Percentiles rank a stretch among this genome's conserved stretches.
Conservation (phyloP, 192 early-diverging fungal species). For the Pilobolus umbonatus region DNA sequence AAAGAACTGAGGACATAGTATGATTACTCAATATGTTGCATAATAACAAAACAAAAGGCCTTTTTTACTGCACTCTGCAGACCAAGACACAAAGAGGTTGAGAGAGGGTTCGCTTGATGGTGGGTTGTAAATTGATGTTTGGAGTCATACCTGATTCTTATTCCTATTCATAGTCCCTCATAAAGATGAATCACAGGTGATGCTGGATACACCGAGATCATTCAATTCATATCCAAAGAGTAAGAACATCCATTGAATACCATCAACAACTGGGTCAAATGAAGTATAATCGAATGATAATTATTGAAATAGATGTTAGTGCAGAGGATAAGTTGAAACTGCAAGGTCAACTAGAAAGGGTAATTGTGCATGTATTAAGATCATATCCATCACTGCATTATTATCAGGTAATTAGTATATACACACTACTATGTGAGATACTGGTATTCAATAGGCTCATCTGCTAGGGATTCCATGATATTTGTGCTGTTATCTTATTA, state of each 20-base stretch:
- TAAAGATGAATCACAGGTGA: slow-evolving; percentile 47
- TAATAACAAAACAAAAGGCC: too few relatives aligned
- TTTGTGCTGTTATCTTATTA: slow-evolving; percentile 42
- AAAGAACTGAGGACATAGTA: too few relatives aligned
- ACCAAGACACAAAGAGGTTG: slow-evolving; percentile 13
- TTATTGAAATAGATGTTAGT: slow-evolving; percentile 15
- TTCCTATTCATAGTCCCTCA: slow-evolving; percentile 20
- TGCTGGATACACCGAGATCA: slow-evolving; percentile 43
- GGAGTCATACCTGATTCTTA: background rate
- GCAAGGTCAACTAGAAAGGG: slow-evolving; percentile 40
- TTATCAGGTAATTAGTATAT: slow-evolving; percentile 40
- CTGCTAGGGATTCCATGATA: slow-evolving; percentile 50
- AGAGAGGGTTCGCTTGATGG: background rate
- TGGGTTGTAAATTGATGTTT: background rate
- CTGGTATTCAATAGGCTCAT: background rate
- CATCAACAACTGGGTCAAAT: background rate
- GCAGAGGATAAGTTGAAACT: slow-evolving; percentile 34
- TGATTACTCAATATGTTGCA: too few relatives aligned
- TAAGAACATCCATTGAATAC: background rate
- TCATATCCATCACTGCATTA: slow-evolving; percentile 45
- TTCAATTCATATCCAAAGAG: slow-evolving; percentile 37
- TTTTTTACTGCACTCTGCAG: slow-evolving; percentile 34
- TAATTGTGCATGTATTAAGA: slow-evolving; percentile 46
- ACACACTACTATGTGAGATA: background rate
- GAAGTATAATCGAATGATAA: background rate